phyloP scores from a whole-genome alignment of 2,329 filamentous ascomycete species.

The Aureobasidium vineae region DNA sequence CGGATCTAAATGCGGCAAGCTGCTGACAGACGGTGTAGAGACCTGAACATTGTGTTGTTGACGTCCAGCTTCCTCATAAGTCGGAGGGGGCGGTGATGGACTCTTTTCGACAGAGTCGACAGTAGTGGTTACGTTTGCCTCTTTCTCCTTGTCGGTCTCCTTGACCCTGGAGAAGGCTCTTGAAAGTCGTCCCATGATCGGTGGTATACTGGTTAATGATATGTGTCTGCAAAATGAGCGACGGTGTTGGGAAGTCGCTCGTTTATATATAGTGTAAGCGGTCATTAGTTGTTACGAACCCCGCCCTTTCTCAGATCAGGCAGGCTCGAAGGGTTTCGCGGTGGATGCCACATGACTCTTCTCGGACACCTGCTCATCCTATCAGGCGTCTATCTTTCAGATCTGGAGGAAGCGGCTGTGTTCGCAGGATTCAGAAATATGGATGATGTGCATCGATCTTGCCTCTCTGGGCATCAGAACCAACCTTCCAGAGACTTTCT shows the following conservation, averaged over 20 bases:
- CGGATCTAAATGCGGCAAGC: slow-evolving; percentile 26
- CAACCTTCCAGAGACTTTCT: slow-evolving; percentile 24
- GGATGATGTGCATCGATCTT: neutral
- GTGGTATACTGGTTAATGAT: neutral
- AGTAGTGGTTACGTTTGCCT: slow-evolving; percentile 33
- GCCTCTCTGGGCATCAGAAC: neutral
- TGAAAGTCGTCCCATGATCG: slow-evolving; percentile 31
- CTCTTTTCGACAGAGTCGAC: slow-evolving; percentile 23
- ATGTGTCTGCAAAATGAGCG: neutral
- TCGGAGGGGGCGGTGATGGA: slow-evolving; percentile 30
- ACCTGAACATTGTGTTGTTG: slow-evolving; percentile 31
- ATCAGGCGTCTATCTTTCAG: neutral
- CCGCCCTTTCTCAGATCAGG: neutral
- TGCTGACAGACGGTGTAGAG: slow-evolving; percentile 35
- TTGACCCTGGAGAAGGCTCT: slow-evolving; percentile 33
- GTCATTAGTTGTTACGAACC: neutral
- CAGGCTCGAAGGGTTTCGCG: neutral
- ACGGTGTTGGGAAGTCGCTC: neutral
- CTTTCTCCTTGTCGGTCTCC: slow-evolving; percentile 32
- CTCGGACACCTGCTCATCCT: neutral
- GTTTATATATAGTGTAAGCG: neutral
- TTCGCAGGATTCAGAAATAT: neutral
- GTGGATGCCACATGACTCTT: slow-evolving; percentile 6
- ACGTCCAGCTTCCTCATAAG: slow-evolving; percentile 23
- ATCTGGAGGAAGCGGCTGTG: slow-evolving; percentile 5